Conservation (phyloP, 345 rosid species). For the Camelina neglecta region DNA sequence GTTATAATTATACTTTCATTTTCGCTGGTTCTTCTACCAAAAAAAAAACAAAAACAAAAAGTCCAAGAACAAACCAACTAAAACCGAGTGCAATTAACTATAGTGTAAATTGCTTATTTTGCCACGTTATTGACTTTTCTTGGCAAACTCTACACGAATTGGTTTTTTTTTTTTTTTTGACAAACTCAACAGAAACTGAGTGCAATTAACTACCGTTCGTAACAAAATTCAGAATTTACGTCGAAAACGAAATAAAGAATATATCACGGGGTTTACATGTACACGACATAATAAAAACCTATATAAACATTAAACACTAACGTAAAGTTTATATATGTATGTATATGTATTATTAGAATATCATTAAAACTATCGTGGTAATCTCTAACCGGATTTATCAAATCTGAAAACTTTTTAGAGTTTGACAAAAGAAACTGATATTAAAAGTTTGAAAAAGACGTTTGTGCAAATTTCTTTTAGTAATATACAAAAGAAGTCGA, state of each 20-base stretch:
- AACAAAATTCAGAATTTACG: not conserved
- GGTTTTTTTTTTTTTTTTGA: not conserved
- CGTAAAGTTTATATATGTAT: not conserved
- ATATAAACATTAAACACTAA: not conserved
- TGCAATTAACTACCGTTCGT: not conserved
- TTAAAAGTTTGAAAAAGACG: slow-evolving; percentile 1
- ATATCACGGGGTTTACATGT: no score
- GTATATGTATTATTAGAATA: not conserved
- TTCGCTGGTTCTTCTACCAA: not conserved
- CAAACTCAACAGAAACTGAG: not conserved
- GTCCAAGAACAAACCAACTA: slow-evolving; percentile 18
- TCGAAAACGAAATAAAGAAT: no score
- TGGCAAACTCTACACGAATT: not conserved
- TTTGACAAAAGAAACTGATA: not conserved
- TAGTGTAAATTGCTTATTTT: not conserved
- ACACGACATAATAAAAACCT: not conserved
- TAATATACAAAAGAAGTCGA: not conserved
- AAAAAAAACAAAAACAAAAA: not conserved
- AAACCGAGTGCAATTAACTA: not conserved
- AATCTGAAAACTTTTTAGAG: not conserved
- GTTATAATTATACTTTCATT: not conserved
- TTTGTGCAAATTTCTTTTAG: not conserved
- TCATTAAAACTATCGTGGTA: not conserved
- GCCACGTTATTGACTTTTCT: slow-evolving; percentile 24
- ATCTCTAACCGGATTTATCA: not conserved